Evolutionary conservation across 2,329 filamentous ascomycete species (phyloP).

Genomic region (Nigrospora sphaerica): DNA sequence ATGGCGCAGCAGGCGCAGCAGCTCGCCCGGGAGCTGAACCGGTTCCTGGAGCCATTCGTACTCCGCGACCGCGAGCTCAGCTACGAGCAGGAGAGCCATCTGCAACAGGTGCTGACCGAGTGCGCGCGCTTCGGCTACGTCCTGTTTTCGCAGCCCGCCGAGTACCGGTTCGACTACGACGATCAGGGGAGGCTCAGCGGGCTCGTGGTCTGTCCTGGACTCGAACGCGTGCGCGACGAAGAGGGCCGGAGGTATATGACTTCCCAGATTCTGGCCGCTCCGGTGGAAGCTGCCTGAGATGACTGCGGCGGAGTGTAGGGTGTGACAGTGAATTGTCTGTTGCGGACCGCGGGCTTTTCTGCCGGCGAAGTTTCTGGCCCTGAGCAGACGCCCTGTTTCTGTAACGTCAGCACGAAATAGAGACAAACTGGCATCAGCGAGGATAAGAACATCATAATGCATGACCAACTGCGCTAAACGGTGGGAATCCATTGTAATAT

Average conservation of each 20-base stretch:
- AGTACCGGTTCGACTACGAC: slow-evolving; percentile 24
- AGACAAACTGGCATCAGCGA: too few relatives aligned
- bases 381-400: too few relatives aligned
- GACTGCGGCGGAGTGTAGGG: too few relatives aligned
- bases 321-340: too few relatives aligned
- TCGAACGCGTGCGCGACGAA: slow-evolving; percentile 15
- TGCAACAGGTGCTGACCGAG: slow-evolving; percentile 31
- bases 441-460: too few relatives aligned
- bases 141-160: slow-evolving; percentile 33
- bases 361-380: too few relatives aligned
- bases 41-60: slow-evolving; percentile 26
- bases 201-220: slow-evolving; percentile 15
- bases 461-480: too few relatives aligned
- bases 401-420: too few relatives aligned
- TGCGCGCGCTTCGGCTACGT: slow-evolving; percentile 32
- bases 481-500: too few relatives aligned
- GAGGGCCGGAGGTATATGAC: slow-evolving; percentile 9
- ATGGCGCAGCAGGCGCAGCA: slow-evolving; percentile 21
- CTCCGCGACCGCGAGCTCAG: slow-evolving; percentile 12
- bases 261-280: slow-evolving; percentile 8
- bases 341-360: too few relatives aligned
- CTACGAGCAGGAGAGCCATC: slow-evolving; percentile 27
- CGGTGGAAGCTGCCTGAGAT: slow-evolving; percentile 6
- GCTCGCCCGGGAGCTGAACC: slow-evolving; percentile 24
- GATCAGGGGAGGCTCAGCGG: slow-evolving; percentile 1